Conservation (phyloP, 2,329 filamentous ascomycete species). For the Fusarium continuum region DNA sequence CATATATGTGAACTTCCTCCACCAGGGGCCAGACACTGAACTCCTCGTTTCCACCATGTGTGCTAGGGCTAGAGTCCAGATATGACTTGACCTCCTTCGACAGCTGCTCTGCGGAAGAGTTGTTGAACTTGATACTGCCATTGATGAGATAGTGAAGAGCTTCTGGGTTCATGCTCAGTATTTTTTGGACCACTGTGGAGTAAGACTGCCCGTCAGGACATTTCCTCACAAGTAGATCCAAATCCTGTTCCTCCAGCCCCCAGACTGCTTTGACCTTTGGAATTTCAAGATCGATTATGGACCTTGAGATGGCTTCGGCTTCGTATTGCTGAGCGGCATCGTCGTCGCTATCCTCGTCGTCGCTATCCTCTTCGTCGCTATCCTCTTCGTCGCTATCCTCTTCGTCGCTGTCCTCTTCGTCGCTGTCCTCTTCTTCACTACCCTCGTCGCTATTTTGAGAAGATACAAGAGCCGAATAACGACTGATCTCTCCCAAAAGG, state of each 20-base stretch:
- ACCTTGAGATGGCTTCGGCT: not conserved
- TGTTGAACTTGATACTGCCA: not conserved
- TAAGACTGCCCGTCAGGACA: not conserved
- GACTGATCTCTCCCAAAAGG: constrained; percentile 29
- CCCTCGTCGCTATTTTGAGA: too few relatives aligned
- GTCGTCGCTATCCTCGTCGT: too few relatives aligned
- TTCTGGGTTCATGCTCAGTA: constrained; percentile 24
- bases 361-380: constrained; percentile 20
- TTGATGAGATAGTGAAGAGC: constrained; percentile 1
- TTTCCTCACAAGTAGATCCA: not conserved
- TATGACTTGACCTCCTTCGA: constrained; percentile 39
- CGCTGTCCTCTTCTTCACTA: not conserved
- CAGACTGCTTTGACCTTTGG: constrained; percentile 41
- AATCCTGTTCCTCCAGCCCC: constrained; percentile 8
- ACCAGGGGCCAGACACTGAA: constrained; percentile 52
- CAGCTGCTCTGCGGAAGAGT: not conserved
- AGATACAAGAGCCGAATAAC: not conserved
- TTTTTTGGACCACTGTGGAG: not conserved
- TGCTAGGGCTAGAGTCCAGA: constrained; percentile 36
- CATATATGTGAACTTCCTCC: constrained; percentile 52
- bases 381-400: too few relatives aligned
- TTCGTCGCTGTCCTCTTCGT: constrained; percentile 22
- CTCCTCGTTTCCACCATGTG: not conserved
- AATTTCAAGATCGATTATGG: constrained; percentile 18
- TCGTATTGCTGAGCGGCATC: too few relatives aligned